Base-by-base conservation (phyloP, 2,329 filamentous ascomycete species). In the Stemphylium vesicarium region DNA sequence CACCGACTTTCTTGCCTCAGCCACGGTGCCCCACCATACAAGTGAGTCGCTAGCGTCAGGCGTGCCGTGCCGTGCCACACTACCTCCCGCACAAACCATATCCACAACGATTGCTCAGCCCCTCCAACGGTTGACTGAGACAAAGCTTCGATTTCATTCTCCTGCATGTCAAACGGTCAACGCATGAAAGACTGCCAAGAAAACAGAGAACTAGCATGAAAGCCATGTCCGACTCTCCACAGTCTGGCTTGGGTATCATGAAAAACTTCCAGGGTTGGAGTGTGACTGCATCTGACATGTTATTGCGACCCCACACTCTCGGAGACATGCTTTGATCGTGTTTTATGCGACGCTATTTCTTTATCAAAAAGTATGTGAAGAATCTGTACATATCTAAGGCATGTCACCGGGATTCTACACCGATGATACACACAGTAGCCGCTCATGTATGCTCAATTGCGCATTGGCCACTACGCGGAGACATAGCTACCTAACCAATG, bases 1-100 rank as follows among this genome's bases (percentile, higher is more conserved):
- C 24, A 38, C 33, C 42, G 36, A 41, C 31, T 11, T 43, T 32
- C 18, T 24, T 43, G 8, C 39, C 38, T 50, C 46, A 58, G 55
- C 55, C 55, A 58, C 55, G 36, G 36, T 22, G 41, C 42, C 38
- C 32, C 46, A 18, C 47, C 6, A 33, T 12, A 22, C 44, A 31
- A 42, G 26, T 2, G 48, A 31, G 15, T 39, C 18, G 20, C 26
- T 24, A 31, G n/a, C 20, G 4, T 48, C 26, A 48, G 38, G 52
- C 56, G 29, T 48, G n/a, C 52, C 41, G 41, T 44, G 41, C 31
- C 39, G 55, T 40, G 47, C 51, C 46, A 48, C 51, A 44, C 20
- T 42, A 36, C 16, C 36, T 42, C 48, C 35, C 38, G 32, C 20
- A n/a, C 32, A 20, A 22, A 11, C 37, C n/a, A n/a, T 32, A 43